These are phyloP conservation scores for Thymus mandschuricus DNA, from an alignment of 257 asterid genomes.

Conservation along the genomic window DNA sequence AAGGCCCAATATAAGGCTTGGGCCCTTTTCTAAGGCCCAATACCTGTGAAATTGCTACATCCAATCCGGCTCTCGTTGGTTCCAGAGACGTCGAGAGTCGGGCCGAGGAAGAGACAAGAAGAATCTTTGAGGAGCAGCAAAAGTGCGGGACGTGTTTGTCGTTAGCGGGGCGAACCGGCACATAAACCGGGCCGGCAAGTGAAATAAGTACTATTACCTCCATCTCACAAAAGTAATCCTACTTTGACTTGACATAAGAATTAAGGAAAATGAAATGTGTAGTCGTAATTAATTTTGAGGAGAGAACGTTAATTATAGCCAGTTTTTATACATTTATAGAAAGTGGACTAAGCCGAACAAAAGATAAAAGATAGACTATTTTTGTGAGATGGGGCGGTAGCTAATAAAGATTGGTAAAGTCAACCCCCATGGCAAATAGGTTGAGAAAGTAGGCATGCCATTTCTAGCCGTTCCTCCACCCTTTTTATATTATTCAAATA, in stretches of 20 bases:
- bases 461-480: slow-evolving; percentile 11
- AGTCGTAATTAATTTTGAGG: too few species aligned
- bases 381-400: too few species aligned
- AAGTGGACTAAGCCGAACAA: too few species aligned
- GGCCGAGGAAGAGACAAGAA: not conserved
- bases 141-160: slow-evolving; percentile 14
- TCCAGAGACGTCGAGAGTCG: slow-evolving; percentile 12
- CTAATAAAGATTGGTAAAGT: not conserved
- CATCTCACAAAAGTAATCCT: too few species aligned
- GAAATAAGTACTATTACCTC: not conserved
- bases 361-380: too few species aligned
- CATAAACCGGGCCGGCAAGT: slow-evolving; percentile 27
- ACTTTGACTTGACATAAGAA: too few species aligned
- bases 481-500: not conserved
- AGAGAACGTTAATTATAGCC: too few species aligned
- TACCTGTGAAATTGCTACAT: not conserved
- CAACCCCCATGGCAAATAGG: slow-evolving; percentile 33
- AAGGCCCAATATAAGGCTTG: too few species aligned
- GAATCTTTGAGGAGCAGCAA: slow-evolving; percentile 34
- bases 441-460: slow-evolving; percentile 9
- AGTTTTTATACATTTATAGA: too few species aligned
- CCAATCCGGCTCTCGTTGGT: slow-evolving; percentile 16
- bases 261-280: too few species aligned
- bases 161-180: slow-evolving; percentile 22
- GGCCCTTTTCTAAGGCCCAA: too few species aligned